Conservation (phyloP, 2,329 filamentous ascomycete genomes). For the Ceratocystis alfenasii region DNA sequence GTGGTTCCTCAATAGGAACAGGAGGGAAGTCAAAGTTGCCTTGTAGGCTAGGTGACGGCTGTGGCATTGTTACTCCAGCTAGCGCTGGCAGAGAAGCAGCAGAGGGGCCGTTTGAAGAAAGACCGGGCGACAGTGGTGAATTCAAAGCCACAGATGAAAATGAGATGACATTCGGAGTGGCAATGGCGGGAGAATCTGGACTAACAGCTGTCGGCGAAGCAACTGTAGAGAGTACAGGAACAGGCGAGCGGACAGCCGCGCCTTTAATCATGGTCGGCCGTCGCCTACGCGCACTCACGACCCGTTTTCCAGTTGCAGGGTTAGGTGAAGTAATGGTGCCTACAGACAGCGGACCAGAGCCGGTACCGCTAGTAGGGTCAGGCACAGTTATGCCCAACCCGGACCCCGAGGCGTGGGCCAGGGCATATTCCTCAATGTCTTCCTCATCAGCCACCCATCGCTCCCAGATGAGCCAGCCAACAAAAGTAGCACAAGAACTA, state of each 20-base stretch:
- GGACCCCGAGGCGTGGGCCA: constrained; percentile 26
- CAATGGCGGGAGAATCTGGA: constrained; percentile 24
- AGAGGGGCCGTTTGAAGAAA: constrained; percentile 20
- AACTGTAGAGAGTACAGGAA: constrained; percentile 20
- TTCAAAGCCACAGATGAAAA: constrained; percentile 43
- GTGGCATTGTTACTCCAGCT: constrained; percentile 22
- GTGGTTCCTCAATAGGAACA: constrained; percentile 31
- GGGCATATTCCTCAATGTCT: constrained; percentile 34
- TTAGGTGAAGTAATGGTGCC: constrained; percentile 11
- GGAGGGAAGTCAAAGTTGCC: constrained; percentile 25
- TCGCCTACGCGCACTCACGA: constrained; percentile 19
- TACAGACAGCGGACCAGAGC: background rate
- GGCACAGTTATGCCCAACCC: constrained; percentile 25
- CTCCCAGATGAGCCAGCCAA: constrained; percentile 88
- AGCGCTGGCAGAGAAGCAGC: constrained; percentile 18
- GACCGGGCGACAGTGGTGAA: constrained; percentile 31
- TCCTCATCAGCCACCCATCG: constrained; percentile 71
- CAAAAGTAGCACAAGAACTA: constrained; percentile 67
- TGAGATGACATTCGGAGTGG: background rate
- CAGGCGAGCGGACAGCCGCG: constrained; percentile 21
- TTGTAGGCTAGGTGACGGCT: constrained; percentile 23
- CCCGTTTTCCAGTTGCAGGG: constrained; percentile 19
- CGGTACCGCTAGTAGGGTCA: background rate
- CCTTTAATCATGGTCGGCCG: constrained; percentile 22
- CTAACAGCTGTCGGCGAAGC: constrained; percentile 36